Base-by-base conservation (phyloP, 805 yeast species). In the Saccharomycopsis amapae region DNA sequence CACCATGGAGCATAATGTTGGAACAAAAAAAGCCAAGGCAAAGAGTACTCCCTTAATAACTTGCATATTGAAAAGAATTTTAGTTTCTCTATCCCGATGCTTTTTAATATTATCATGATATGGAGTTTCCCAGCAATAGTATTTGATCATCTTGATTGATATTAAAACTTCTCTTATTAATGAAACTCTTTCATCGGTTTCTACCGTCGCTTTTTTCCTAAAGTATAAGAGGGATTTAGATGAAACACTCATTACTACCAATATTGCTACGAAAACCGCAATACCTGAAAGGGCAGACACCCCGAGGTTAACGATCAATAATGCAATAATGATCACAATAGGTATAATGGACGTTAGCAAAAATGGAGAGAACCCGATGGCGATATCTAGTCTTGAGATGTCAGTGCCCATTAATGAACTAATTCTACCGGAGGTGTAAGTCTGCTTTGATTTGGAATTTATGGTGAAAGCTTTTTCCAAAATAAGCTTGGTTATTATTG, bases 51-150 rank as follows among this genome's bases (percentile, higher is more conserved):
- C 82, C 59, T 89, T 74, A 26, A 76, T 58, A 32, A 77, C 64
- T 56, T 82, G 86, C 30, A 26, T 9, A 26, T 12, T 26, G 7
- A 26, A 12, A 26, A 9, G 12, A 26, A 7, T 26, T 26, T 26
- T 31, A 10, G 35, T 31, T 31, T 10, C 35, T 31, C 10, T 31
- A n/a, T 31, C 9, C 35, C 17, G 17, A 7, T n/a, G 7, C 5
- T 31, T 31, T 31, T 31, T 31, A 36, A 85, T 72, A 38, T 72
- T 59, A 9, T 68, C 60, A 45, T 69, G 68, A 60, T 84, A 86
- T 1, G 95, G 85, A 22, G 69, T 70, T 63, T 86, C 95, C 95
- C 95, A 86, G 1, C 90, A 81, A 59, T 86, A 86, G 60, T 72
- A 83, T 65, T 85, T 85, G 63, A 85, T 82, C 59, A 81, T 72